phyloP scores from a whole-genome alignment of 148 eudicot species.

The Drosera capensis region DNA sequence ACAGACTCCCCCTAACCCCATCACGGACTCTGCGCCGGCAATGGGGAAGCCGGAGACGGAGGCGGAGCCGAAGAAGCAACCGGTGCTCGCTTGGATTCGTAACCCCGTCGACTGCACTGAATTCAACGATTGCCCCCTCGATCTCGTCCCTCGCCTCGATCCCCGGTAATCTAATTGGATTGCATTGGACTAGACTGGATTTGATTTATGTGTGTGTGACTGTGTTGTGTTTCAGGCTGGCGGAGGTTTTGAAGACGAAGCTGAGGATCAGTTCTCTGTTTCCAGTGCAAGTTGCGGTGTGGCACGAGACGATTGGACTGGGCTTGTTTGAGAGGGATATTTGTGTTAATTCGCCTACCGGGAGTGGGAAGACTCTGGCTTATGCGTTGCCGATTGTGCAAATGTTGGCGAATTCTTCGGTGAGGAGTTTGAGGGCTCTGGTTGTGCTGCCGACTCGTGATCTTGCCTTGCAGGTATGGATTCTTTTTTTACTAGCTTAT shows the following conservation, averaged over 20 bases:
- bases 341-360: slow-evolving; percentile 87
- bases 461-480: slow-evolving; percentile 93
- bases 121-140: slow-evolving; percentile 23
- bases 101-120: slow-evolving; percentile 31
- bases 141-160: slow-evolving; percentile 31
- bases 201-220: background rate
- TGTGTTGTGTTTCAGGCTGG: slow-evolving; percentile 32
- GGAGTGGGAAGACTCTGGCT: slow-evolving; percentile 89
- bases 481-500: too few species aligned
- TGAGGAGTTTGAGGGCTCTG: slow-evolving; percentile 74
- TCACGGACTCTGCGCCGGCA: too few species aligned
- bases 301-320: slow-evolving; percentile 95
- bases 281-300: slow-evolving; percentile 87
- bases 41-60: too few species aligned
- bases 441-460: slow-evolving; percentile 94
- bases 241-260: slow-evolving; percentile 41
- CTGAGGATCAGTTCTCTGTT: slow-evolving; percentile 60
- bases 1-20: too few species aligned
- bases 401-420: slow-evolving; percentile 41
- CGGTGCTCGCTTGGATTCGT: slow-evolving; percentile 53
- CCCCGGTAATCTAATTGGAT: slow-evolving; percentile 19
- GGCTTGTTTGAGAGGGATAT: slow-evolving; percentile 86
- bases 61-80: slow-evolving; percentile 11
- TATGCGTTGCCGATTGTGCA: slow-evolving; percentile 87
- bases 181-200: background rate